phyloP scores from a whole-genome alignment of 139 green algal species.

The Spirogloea muscicola region DNA sequence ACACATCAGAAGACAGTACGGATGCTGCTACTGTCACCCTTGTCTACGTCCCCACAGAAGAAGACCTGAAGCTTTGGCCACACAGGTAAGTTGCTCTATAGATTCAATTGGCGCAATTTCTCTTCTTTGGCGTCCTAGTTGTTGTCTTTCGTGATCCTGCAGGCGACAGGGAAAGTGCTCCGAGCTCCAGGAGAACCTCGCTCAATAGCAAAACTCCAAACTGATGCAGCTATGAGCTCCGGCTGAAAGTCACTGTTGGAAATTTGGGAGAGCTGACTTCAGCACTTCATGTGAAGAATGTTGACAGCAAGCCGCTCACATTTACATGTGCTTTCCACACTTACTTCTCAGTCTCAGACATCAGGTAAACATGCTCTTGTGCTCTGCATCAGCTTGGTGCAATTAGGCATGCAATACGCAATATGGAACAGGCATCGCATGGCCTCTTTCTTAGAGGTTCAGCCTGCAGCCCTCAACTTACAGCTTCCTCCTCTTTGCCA shows the following conservation, averaged over 20 bases:
- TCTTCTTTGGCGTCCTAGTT: not conserved
- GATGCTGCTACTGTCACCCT: constrained; percentile 11
- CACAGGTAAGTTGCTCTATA: constrained; percentile 22
- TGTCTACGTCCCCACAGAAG: constrained; percentile 7
- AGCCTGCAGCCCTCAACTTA: too few relatives aligned
- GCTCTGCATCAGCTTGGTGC: too few relatives aligned
- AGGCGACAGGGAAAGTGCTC: too few relatives aligned
- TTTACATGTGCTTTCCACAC: constrained; percentile 57
- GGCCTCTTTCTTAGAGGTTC: too few relatives aligned
- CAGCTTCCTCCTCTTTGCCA: too few relatives aligned
- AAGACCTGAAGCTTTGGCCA: constrained; percentile 23
- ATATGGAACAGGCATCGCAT: too few relatives aligned
- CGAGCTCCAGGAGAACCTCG: too few relatives aligned
- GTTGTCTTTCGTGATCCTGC: not conserved
- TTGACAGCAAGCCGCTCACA: constrained; percentile 30
- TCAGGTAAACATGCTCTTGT: too few relatives aligned
- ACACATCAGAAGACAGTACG: not conserved
- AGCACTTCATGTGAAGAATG: constrained; percentile 46
- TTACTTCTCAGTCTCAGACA: constrained; percentile 52
- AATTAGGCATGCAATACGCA: too few relatives aligned
- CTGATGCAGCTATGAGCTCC: constrained; percentile 29
- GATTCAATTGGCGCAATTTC: not conserved
- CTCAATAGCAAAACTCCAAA: too few relatives aligned
- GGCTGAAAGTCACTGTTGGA: constrained; percentile 27
- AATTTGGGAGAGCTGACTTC: constrained; percentile 25